Evolutionary conservation across 192 early-diverging fungal species (phyloP).

Genomic region (Geosiphon pyriformis): DNA sequence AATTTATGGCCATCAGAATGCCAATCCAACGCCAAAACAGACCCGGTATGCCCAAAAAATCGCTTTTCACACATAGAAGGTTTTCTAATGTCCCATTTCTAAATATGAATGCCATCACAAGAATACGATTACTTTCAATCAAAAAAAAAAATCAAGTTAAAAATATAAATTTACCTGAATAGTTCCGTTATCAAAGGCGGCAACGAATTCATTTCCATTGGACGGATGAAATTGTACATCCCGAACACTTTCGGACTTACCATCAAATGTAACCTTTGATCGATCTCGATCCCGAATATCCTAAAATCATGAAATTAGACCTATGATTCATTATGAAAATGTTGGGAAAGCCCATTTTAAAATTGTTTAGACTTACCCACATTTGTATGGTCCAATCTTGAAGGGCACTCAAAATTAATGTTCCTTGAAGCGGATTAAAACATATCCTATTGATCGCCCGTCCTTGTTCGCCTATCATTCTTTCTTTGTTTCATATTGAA

Average conservation of each 20-base stretch:
- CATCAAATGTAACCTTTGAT: conserved; percentile 59
- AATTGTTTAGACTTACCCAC: conserved; percentile 50
- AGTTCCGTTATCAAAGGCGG: conserved; percentile 77
- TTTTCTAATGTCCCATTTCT: conserved; percentile 79
- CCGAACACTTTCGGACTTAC: conserved; percentile 69
- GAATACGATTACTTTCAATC: not conserved
- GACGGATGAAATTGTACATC: conserved; percentile 74
- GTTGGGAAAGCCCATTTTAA: not conserved
- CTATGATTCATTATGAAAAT: not conserved
- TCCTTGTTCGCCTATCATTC: conserved; percentile 63
- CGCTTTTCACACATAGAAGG: conserved; percentile 54
- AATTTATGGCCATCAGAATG: conserved; percentile 60
- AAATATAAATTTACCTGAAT: conserved; percentile 49
- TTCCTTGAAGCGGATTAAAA: conserved; percentile 65
- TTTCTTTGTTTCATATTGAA: conserved; percentile 33
- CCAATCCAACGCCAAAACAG: conserved; percentile 70
- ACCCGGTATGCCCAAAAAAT: conserved; percentile 66
- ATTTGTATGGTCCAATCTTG: conserved; percentile 70
- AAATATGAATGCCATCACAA: conserved; percentile 1
- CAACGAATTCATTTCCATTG: conserved; percentile 57
- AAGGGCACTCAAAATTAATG: conserved; percentile 66
- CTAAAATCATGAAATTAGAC: no score
- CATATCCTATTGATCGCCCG: conserved; percentile 73
- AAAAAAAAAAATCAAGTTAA: not conserved
- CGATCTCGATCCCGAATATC: conserved; percentile 54